Evolutionary conservation across 305 asterid species (phyloP), one percentile per base, ranked within the genome.

Genomic region (Fraxinus floribunda): DNA sequence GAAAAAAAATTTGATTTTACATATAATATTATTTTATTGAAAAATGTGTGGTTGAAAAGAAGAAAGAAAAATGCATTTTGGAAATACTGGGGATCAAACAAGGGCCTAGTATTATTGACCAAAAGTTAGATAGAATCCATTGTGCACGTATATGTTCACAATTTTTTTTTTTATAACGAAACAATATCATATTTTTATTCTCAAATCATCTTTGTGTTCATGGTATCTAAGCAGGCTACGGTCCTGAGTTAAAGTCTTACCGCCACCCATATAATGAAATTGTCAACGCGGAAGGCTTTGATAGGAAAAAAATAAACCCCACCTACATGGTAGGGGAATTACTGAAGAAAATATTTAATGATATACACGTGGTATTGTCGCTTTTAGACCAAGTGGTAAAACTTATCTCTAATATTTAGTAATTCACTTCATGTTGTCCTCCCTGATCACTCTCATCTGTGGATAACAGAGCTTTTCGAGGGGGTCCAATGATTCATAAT

Each of bases 381-480:
- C 73, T 64, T 22, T 64, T 64, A 9, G 34, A 64, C 34, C 73
- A 64, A 55, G 34, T 64, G 73, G n/a, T 64, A 22, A 24, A 64
- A 64, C 16, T 22, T 13, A 29, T 68, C 36, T 68, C 36, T 15
- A 71, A 71, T 71, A 71, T 71, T 71, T 71, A 71, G 76, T 71
- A 71, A 71, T 71, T 71, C 41, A 71, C 22, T 30, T 30, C 41
- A 2, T 15, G 39, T 32, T 32, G 76, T 34, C 76, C 41, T 71
- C 76, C 76, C 76, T 71, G 76, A 71, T 71, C 76, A 30, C 41
- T 71, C 75, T 71, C 76, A 71, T 71, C 76, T 32, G 76, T 71
- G 44, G 44, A 20, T 71, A 71, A 71, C 76, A 71, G 76, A 71
- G 41, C 76, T 71, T 71, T 26, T 71, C 44, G 22, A 71, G 76